Evolutionary conservation across 1,284 basidiomycete genomes (phyloP), one percentile per base, ranked within the genome.

Genomic region (Ustilago trichophora): DNA sequence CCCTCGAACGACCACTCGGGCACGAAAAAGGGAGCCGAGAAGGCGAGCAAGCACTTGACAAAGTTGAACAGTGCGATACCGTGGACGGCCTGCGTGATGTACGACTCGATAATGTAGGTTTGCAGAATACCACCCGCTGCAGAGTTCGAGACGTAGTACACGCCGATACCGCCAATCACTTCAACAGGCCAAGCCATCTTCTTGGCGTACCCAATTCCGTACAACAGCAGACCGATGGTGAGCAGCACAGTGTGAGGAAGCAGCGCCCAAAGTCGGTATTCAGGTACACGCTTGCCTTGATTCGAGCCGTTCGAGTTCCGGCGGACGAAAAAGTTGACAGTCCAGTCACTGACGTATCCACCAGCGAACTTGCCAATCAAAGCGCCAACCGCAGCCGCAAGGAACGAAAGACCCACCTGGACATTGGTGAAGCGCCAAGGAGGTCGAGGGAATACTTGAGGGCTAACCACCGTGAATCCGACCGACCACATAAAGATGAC

Each of bases 51-150:
- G 51, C 72, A 76, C 73, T 82, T 82, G 73, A 80, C 80, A 64
- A 83, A 81, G 54, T 77, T 78, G 69, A 82, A 83, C 27, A 78
- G 76, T 19, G 81, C 79, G 46, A 82, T 79, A 11, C 78, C 80
- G 53, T 81, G 78, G 55, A 80, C 79, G 0, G 73, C 69, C 31
- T 70, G 54, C 15, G 62, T 40, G 44, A 82, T 34, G 65, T 80
- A 81, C 29, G 60, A 63, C 58, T 83, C 82, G 55, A 82, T 67
- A 24, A 82, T 80, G 67, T 82, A 82, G 41, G 74, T 66, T 47
- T 58, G 63, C 16, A 72, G 16, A 24, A 62, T 52, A 32, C 66
- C 60, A 6, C 60, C 47, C 3, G 63, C 48, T 4, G 56, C 59
- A 22, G 63, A 54, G 40, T 68, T 56, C 11, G 62, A 41, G 40